Evolutionary conservation across 2,329 filamentous ascomycete genomes (phyloP).

Genomic region (Colletotrichum abscissum): DNA sequence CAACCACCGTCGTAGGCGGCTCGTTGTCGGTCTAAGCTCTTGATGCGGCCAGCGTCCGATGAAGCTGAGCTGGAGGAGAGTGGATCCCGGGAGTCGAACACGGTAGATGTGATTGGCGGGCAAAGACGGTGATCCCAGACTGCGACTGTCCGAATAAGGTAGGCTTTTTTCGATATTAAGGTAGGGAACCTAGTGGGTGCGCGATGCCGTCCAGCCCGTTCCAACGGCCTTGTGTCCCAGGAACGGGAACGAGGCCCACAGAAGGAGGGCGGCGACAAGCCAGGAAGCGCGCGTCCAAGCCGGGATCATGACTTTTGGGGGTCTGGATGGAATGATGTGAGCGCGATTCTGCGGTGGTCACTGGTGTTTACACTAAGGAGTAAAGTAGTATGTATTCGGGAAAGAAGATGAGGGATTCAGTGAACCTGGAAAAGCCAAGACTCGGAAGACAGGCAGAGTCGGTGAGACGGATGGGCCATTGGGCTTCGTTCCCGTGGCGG

Average conservation of each 20-base stretch:
- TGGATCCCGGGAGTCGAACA: background rate
- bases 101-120: background rate
- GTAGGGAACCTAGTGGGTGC: background rate
- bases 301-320: constrained; percentile 11
- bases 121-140: background rate
- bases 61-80: background rate
- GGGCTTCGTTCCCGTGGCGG: constrained; percentile 12
- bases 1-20: background rate
- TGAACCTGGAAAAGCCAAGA: constrained; percentile 4
- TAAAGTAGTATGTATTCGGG: background rate
- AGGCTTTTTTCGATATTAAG: constrained; percentile 22
- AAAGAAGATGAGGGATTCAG: background rate
- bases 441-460: background rate
- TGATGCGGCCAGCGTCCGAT: background rate
- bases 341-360: background rate
- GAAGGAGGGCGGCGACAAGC: constrained; percentile 21
- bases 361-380: background rate
- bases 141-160: constrained; percentile 13
- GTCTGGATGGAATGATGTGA: background rate
- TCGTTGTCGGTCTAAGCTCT: background rate
- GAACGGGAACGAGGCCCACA: constrained; percentile 17
- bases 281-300: constrained; percentile 9
- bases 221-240: constrained; percentile 27
- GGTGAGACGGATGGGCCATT: constrained; percentile 7
- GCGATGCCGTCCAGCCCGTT: constrained; percentile 20